These are phyloP conservation scores for Plicaturopsis crispa DNA, from an alignment of 768 basidiomycete species.

Conservation along the genomic window DNA sequence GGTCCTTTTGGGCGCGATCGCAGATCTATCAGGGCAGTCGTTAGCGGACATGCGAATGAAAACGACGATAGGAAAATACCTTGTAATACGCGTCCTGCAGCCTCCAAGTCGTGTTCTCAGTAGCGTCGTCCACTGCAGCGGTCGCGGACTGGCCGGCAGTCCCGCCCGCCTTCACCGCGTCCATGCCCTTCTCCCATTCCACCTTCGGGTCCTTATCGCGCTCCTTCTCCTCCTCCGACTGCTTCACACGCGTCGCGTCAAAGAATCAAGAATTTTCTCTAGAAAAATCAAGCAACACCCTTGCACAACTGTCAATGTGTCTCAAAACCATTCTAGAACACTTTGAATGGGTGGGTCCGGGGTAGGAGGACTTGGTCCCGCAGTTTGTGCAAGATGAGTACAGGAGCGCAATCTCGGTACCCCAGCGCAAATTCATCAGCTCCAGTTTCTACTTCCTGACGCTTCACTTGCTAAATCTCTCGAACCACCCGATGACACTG, in stretches of 20 bases:
- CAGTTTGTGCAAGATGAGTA: no score
- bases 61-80: slow-evolving; percentile 22
- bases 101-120: slow-evolving; percentile 31
- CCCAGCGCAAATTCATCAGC: no score
- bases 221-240: slow-evolving; percentile 37
- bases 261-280: no score
- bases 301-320: no score
- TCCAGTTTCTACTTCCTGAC: no score
- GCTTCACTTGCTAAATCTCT: slow-evolving; percentile 25
- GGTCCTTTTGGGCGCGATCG: slow-evolving; percentile 56
- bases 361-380: no score
- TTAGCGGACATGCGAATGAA: neutral
- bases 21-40: slow-evolving; percentile 35
- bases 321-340: no score
- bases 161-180: slow-evolving; percentile 51
- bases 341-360: no score
- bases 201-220: slow-evolving; percentile 36
- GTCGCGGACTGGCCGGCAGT: slow-evolving; percentile 38
- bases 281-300: no score
- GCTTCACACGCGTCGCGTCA: no score
- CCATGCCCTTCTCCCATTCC: slow-evolving; percentile 63
- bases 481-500: slow-evolving; percentile 43
- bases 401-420: no score
- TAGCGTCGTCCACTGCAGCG: slow-evolving; percentile 33
- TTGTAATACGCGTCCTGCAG: slow-evolving; percentile 46